Evolutionary conservation across 2,329 filamentous ascomycete genomes (phyloP), one percentile per base, ranked within the genome.

Genomic region (Allantophomopsis lycopodina): DNA sequence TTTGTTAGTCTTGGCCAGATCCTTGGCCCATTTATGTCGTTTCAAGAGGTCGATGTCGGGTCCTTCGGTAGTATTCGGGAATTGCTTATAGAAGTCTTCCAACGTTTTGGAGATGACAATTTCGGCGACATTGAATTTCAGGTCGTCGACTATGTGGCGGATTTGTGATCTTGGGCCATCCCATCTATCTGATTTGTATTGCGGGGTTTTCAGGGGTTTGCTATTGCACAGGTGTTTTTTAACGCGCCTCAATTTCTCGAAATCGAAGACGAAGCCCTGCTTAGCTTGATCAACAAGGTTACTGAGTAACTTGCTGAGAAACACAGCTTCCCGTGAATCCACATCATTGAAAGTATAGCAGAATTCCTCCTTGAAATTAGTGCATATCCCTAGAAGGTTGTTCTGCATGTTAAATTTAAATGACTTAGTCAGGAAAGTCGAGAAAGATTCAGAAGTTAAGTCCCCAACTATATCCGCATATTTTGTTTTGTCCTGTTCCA

Each of bases 361-460:
- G 0, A 78, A 56, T 4, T 59, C 64, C 38, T 83, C 76, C 44
- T 82, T 79, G 52, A 68, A 74, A 4, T 63, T 67, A 0, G 82
- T 88, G 40, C 72, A 77, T 0, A 61, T 60, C 0, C 83, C 83
- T 2, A 89, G 63, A 17, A 77, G 57, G 6, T 64, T 68, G 2
- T 65, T 63, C 33, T 67, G 55, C 53, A 74, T 64, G 21, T 72
- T 73, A 52, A 83, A 83, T 0, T 54, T 49, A 35, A 86, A 71
- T 3, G 69, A 67, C 15, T 61, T 55, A 31, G 56, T 49, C 1
- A 84, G 51, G 46, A 80, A 75, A 1, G 61, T 55, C 2, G 48
- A 49, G 3, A 45, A 44, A 1, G 41, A 40, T 17, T 47, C 37
- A 0, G 40, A 14, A 12, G 40, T 35, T 1, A 41, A 42, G 2